Evolutionary conservation across 805 yeast genomes (phyloP).

Genomic region (Metschnikowia henanensis): DNA sequence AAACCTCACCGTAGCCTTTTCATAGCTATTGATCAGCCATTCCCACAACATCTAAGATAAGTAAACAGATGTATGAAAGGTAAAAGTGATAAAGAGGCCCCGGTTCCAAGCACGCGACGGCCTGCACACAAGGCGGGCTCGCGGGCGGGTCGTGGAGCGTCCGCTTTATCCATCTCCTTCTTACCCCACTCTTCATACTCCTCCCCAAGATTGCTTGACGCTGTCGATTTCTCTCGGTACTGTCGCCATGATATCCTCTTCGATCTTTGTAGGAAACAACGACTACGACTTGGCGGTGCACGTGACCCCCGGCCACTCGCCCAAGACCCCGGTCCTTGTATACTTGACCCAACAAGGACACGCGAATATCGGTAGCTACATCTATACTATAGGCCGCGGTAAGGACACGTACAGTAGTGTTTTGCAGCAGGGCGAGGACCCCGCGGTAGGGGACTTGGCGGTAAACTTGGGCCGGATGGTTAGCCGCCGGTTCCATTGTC

Average conservation of each 20-base stretch:
- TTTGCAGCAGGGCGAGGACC: conserved; percentile 42
- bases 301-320: background rate
- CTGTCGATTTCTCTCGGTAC: too few species aligned
- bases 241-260: conserved; percentile 11
- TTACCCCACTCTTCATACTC: too few species aligned
- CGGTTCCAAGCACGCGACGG: too few species aligned
- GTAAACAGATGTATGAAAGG: too few species aligned
- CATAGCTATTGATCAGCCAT: too few species aligned
- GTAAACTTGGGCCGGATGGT: conserved; percentile 43
- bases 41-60: too few species aligned
- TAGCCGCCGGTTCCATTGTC: conserved; percentile 38
- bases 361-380: conserved; percentile 40
- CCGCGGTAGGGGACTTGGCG: conserved; percentile 41
- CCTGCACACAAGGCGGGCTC: too few species aligned
- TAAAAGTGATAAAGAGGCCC: too few species aligned
- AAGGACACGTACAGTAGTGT: conserved; percentile 38
- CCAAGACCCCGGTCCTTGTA: conserved; percentile 28
- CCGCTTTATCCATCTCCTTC: too few species aligned
- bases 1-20: too few species aligned
- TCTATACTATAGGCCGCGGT: conserved; percentile 40
- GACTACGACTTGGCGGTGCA: conserved; percentile 15
- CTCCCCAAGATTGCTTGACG: too few species aligned
- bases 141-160: too few species aligned
- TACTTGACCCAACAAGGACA: conserved; percentile 28
- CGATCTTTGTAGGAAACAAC: conserved; percentile 13